Conservation (phyloP, 306 rosid species). For the Bauhinia variegata region DNA sequence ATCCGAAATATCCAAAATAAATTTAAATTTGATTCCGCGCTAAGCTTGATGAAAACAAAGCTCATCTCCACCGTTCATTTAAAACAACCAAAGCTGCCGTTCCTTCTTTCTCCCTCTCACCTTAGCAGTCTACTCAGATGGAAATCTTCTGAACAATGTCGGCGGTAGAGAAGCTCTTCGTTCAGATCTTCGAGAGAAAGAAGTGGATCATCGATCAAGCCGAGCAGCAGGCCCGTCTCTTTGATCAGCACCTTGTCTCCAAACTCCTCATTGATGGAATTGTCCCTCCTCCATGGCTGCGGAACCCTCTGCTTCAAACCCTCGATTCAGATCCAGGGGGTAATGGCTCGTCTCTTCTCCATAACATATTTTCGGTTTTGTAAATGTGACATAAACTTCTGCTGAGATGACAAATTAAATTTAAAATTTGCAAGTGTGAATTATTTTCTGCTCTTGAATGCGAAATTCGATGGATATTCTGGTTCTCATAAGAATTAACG, state of each 20-base stretch:
- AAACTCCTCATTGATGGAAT: slow-evolving; percentile 83
- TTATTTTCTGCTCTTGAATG: not conserved
- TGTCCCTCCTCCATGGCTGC: slow-evolving; percentile 78
- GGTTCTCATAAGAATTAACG: not conserved
- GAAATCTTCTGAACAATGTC: slow-evolving; percentile 42
- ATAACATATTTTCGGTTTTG: not conserved
- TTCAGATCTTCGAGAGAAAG: slow-evolving; percentile 79
- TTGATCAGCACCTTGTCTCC: slow-evolving; percentile 72
- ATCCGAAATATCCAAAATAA: not conserved
- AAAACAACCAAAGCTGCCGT: slow-evolving; percentile 1
- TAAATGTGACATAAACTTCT: not conserved
- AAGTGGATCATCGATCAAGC: slow-evolving; percentile 70
- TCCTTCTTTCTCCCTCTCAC: not conserved
- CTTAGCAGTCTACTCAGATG: not conserved
- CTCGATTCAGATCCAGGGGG: slow-evolving; percentile 51
- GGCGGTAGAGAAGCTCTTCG: slow-evolving; percentile 67
- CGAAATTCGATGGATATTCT: not conserved
- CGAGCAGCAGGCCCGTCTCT: slow-evolving; percentile 62
- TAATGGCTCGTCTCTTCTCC: slow-evolving; percentile 24
- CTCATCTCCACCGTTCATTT: slow-evolving; percentile 22
- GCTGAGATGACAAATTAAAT: not conserved
- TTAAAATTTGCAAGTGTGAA: not conserved
- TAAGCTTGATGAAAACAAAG: not conserved
- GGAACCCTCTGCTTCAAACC: slow-evolving; percentile 42
- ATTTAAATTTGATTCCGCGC: slow-evolving; percentile 53